A percentile compares a stretch with the other conserved stretches of the same genome.
phyloP scores from a whole-genome alignment of 192 early-diverging fungal genomes.

The Backusella luteola region DNA sequence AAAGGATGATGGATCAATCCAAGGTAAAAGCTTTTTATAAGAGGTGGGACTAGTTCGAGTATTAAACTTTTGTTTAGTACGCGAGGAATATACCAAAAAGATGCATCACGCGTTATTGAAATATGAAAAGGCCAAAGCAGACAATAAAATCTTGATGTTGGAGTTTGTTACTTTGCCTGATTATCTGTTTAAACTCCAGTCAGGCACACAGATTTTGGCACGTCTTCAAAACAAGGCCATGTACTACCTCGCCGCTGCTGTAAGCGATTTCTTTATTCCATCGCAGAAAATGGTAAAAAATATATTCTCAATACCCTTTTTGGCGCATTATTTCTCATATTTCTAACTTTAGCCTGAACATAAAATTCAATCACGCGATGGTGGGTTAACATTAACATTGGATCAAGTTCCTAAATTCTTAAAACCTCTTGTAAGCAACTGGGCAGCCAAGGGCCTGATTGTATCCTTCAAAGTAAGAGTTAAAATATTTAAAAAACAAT shows the following conservation, averaged over 20 bases:
- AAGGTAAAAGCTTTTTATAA: slow-evolving; percentile 41
- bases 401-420: slow-evolving; percentile 98
- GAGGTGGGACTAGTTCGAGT: background rate
- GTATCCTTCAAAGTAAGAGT: slow-evolving; percentile 93
- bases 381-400: slow-evolving; percentile 80
- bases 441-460: slow-evolving; percentile 85
- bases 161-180: slow-evolving; percentile 89
- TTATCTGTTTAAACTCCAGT: slow-evolving; percentile 88
- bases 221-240: slow-evolving; percentile 68
- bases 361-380: slow-evolving; percentile 94
- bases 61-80: slow-evolving; percentile 38
- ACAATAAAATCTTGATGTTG: slow-evolving; percentile 71
- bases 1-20: slow-evolving; percentile 55
- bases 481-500: background rate
- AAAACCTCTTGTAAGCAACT: slow-evolving; percentile 88
- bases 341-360: slow-evolving; percentile 65
- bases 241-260: slow-evolving; percentile 97
- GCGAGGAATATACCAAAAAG: slow-evolving; percentile 59
- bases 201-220: slow-evolving; percentile 67
- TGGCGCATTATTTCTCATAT: background rate
- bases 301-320: background rate
- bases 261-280: slow-evolving; percentile 98
- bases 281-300: slow-evolving; percentile 75
- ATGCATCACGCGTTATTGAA: slow-evolving; percentile 59
- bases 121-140: slow-evolving; percentile 51